phyloP scores from a whole-genome alignment of 2,329 filamentous ascomycete genomes.

The Pestalotiopsis sp. region DNA sequence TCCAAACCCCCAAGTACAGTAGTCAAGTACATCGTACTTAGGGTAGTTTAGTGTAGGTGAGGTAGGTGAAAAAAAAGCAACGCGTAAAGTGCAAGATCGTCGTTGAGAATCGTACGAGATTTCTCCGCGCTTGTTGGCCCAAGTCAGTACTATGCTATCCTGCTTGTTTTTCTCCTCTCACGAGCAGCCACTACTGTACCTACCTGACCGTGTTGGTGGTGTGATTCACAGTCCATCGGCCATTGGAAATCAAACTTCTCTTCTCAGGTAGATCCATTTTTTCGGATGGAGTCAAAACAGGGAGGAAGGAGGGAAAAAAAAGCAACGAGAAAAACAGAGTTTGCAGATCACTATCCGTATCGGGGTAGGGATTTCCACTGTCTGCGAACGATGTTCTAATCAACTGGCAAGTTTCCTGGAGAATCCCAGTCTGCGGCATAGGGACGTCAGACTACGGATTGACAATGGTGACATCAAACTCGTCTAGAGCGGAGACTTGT shows the following conservation, averaged over 20 bases:
- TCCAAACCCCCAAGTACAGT: background rate
- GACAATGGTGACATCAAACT: background rate
- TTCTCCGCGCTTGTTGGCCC: background rate
- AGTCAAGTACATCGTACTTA: no score
- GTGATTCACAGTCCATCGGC: no score
- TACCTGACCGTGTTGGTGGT: no score
- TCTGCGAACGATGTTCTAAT: background rate
- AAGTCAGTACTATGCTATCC: no score
- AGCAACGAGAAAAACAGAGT: background rate
- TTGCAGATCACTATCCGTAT: background rate
- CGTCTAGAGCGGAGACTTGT: background rate
- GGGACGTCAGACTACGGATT: background rate
- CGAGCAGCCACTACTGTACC: background rate
- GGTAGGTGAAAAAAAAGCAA: background rate
- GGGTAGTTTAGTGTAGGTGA: background rate
- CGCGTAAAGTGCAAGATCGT: background rate
- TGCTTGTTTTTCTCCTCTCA: no score
- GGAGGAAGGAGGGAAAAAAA: background rate
- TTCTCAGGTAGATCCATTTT: background rate
- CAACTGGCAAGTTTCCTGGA: background rate
- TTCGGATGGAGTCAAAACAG: background rate
- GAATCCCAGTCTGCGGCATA: background rate
- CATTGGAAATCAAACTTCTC: background rate
- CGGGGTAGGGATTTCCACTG: background rate
- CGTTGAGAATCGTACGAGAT: background rate